Percentiles rank a stretch among this genome's conserved stretches.
These are phyloP conservation scores for Pleurotus giganteus DNA, from an alignment of 768 basidiomycete species.

Conservation along the genomic window DNA sequence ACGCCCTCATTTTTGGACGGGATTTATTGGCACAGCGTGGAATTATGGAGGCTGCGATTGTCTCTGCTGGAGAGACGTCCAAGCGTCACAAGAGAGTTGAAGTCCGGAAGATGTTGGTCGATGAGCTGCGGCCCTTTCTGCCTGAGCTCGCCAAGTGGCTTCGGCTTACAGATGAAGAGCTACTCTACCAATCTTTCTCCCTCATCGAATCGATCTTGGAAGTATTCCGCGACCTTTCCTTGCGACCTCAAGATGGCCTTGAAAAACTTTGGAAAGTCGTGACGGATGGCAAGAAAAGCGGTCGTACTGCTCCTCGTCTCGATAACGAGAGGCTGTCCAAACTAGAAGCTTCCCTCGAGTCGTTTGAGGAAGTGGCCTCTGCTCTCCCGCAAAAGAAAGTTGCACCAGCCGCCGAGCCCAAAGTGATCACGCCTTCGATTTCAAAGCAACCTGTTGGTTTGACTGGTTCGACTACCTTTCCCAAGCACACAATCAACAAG, in stretches of 20 bases:
- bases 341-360: constrained; percentile 63
- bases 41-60: constrained; percentile 67
- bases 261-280: constrained; percentile 66
- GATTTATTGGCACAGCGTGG: constrained; percentile 82
- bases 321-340: constrained; percentile 57
- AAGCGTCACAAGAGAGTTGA: constrained; percentile 50
- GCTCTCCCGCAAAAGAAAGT: constrained; percentile 26
- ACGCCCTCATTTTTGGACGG: constrained; percentile 90
- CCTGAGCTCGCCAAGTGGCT: constrained; percentile 84
- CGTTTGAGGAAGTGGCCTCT: constrained; percentile 61
- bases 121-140: constrained; percentile 74
- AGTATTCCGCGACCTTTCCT: constrained; percentile 64
- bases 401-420: constrained; percentile 8
- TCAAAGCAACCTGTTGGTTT: not conserved
- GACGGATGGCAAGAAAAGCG: constrained; percentile 53
- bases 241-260: constrained; percentile 57
- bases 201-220: constrained; percentile 77
- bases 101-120: constrained; percentile 73
- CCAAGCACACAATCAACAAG: too few species aligned
- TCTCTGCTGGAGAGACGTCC: constrained; percentile 12
- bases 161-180: constrained; percentile 87
- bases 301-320: constrained; percentile 49
- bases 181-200: constrained; percentile 85
- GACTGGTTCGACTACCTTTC: not conserved
- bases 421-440: not conserved